phyloP scores from a whole-genome alignment of 352 stramenopile genomes.

The Globisporangium mamillatum region DNA sequence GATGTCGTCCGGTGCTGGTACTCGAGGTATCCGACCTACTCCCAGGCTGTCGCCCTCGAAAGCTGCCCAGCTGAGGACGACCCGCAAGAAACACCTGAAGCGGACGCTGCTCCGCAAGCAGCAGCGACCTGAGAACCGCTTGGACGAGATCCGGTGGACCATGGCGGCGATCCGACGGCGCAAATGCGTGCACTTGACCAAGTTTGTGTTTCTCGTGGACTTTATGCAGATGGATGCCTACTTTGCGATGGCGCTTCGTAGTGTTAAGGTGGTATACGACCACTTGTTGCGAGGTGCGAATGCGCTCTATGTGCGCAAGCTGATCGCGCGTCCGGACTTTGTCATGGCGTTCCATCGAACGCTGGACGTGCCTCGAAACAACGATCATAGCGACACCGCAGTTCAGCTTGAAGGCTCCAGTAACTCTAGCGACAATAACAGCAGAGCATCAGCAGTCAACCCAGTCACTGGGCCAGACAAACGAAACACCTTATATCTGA shows the following conservation, averaged over 20 bases:
- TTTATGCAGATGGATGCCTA: constrained; percentile 56
- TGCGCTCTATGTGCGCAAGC: constrained; percentile 24
- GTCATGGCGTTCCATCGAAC: constrained; percentile 32
- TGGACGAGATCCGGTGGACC: constrained; percentile 68
- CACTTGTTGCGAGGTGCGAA: constrained; percentile 46
- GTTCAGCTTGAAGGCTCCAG: background rate
- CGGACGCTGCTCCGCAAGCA: constrained; percentile 18
- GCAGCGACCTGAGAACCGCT: constrained; percentile 21
- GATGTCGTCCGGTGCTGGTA: background rate
- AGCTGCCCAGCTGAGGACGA: constrained; percentile 18
- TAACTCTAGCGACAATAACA: background rate
- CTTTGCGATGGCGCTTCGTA: constrained; percentile 34
- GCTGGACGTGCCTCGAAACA: background rate
- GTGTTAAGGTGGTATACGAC: constrained; percentile 38
- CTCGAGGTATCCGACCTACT: background rate
- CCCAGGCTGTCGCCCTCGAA: constrained; percentile 21
- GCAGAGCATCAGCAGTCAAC: background rate
- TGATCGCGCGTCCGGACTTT: constrained; percentile 33
- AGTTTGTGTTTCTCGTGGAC: constrained; percentile 50
- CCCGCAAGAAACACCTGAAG: constrained; percentile 22
- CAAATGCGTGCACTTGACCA: constrained; percentile 52
- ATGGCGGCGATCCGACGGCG: constrained; percentile 60
- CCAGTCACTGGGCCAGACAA: background rate
- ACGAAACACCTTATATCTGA: constrained; percentile 15
- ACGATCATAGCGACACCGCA: background rate